Base-by-base conservation (phyloP, 2,329 filamentous ascomycete species). In the Cephalotrichum gorgonifer region DNA sequence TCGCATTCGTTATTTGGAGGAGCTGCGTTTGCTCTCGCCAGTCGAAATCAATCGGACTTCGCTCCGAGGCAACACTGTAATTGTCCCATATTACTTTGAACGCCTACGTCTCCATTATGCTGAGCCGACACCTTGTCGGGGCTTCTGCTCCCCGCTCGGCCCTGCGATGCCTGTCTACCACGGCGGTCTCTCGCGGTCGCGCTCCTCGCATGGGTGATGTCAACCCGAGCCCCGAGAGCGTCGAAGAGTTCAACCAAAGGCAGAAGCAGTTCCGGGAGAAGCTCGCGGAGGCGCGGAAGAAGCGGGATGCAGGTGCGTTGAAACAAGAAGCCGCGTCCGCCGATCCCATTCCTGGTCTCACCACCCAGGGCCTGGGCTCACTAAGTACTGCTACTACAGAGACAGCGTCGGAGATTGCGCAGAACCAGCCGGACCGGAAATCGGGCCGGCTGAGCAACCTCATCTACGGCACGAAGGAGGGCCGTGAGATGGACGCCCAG, bases 401-500 rank as follows among this genome's bases (percentile, higher is more conserved):
- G 8, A 50, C 44, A 12, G 50, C 51, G 22, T 49, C 50, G 30
- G 47, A 49, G 23, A 48, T 52, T 15, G 48, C 50, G 17, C 72
- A 66, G 74, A 54, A 52, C 50, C 75, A 80, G 55, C 62, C 74
- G 47, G 71, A 76, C 50, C 86, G 83, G 63, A 86, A 85, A 65
- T 76, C 81, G 53, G 85, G 79, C 15, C 80, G 86, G 35, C 68
- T 98, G 51, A 85, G 86, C 31, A 91, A 85, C 58, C 79, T 98
- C 57, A 95, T 98, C 63, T 97, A 98, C 68, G 93, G 93, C 60
- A 98, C 93, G 14, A 89, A 93, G 62, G 91, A 97, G 68, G 93
- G 90, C 28, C 83, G 90, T 53, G 86, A 95, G 70, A 80, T 96
- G 64, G 93, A 98, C 62, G 86, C 87, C 55, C 91, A 97, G 70